A percentile compares a stretch with the other conserved stretches of the same genome.
phyloP scores from a whole-genome alignment of 2,329 filamentous ascomycete species.

The Botrytis squamosa region DNA sequence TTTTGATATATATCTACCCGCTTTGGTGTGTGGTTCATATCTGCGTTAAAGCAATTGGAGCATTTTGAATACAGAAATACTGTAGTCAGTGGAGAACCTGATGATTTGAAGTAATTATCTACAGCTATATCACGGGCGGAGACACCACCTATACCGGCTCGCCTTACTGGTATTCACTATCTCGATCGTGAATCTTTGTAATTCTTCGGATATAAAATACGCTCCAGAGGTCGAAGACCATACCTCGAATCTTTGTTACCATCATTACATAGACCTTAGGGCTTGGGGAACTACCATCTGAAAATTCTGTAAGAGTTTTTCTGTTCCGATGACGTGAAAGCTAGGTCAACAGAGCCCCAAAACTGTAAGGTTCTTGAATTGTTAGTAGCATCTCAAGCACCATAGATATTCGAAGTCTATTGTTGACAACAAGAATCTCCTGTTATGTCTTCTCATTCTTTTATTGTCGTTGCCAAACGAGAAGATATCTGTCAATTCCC shows the following conservation, averaged over 20 bases:
- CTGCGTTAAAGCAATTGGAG: neutral
- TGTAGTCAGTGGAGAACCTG: rapidly evolving
- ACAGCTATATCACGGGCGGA: neutral
- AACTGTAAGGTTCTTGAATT: neutral
- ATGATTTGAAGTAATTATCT: neutral
- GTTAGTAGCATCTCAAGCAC: neutral
- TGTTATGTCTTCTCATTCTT: neutral
- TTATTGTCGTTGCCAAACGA: neutral
- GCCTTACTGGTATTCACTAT: neutral
- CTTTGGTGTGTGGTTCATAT: neutral
- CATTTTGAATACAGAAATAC: neutral
- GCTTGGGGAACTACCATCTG: neutral
- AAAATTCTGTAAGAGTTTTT: neutral
- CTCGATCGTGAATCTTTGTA: neutral
- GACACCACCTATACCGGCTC: rapidly evolving
- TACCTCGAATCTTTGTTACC: neutral
- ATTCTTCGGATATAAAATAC: neutral
- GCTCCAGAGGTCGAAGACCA: neutral
- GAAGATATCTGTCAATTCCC: rapidly evolving
- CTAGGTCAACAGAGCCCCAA: neutral
- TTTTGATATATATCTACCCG: neutral
- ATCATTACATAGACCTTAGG: too few species aligned
- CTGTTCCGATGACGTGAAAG: neutral
- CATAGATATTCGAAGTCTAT: neutral
- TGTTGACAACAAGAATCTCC: neutral